Conservation (phyloP, 2,329 filamentous ascomycete species). For the Epichloe brachyelytri region DNA sequence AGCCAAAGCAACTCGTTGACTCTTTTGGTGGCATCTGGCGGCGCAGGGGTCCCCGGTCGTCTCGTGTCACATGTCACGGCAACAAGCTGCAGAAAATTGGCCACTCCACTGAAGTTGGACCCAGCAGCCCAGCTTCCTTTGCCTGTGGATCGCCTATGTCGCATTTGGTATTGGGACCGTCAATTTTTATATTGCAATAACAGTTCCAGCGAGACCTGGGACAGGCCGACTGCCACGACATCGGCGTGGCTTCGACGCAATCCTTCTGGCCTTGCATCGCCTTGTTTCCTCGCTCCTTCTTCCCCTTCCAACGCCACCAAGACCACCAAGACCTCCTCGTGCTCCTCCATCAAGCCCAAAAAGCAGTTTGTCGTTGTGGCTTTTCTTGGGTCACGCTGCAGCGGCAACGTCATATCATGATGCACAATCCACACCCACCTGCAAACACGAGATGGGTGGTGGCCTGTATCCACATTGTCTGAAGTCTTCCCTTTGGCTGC, state of each 20-base stretch:
- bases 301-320: neutral
- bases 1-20: too few relatives aligned
- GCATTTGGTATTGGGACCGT: neutral
- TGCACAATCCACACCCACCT: neutral
- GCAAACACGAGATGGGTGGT: constrained; percentile 6
- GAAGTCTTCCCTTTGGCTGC: neutral
- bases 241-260: neutral
- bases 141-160: constrained; percentile 5
- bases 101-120: constrained; percentile 4
- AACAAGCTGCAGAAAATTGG: constrained; percentile 5
- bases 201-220: neutral
- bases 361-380: neutral
- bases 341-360: neutral
- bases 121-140: constrained; percentile 1
- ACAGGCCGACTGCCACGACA: neutral
- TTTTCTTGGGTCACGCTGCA: constrained; percentile 2
- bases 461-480: neutral
- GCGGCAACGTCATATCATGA: constrained; percentile 5
- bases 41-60: constrained; percentile 1
- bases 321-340: neutral
- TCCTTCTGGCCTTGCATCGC: neutral
- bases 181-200: neutral
- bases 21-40: neutral
- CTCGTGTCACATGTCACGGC: constrained; percentile 2
- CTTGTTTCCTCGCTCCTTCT: neutral